Evolutionary conservation across 2,329 filamentous ascomycete species (phyloP).

Genomic region (Pseudogymnoascus sp.): DNA sequence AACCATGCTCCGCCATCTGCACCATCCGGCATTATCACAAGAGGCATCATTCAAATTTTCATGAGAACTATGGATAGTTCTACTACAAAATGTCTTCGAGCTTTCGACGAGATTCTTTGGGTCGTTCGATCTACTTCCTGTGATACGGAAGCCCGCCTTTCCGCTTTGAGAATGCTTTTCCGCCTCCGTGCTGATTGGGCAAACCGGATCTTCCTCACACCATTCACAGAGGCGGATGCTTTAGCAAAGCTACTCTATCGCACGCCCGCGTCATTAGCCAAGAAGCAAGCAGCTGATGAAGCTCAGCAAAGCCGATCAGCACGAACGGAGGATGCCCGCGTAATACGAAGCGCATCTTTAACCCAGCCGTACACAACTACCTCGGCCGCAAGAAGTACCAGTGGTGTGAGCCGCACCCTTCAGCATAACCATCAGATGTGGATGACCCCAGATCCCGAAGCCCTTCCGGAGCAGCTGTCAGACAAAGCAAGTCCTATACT

Average conservation of each 20-base stretch:
- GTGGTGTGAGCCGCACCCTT: constrained; percentile 23
- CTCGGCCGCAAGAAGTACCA: constrained; percentile 27
- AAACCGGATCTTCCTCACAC: constrained; percentile 63
- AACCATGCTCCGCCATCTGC: constrained; percentile 32
- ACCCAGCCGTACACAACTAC: constrained; percentile 23
- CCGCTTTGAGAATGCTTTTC: constrained; percentile 70
- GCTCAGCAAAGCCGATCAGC: constrained; percentile 32
- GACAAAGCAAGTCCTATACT: constrained; percentile 28
- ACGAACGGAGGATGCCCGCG: constrained; percentile 31
- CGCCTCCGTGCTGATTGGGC: constrained; percentile 75
- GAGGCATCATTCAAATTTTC: constrained; percentile 67
- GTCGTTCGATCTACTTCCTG: constrained; percentile 52
- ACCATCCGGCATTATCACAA: constrained; percentile 61
- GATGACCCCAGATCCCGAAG: constrained; percentile 48
- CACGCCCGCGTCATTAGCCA: constrained; percentile 42
- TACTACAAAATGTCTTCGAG: constrained; percentile 51
- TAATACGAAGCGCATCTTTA: constrained; percentile 28
- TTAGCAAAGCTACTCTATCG: constrained; percentile 66
- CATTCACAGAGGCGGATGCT: constrained; percentile 61
- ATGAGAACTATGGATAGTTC: constrained; percentile 61
- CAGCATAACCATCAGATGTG: constrained; percentile 45
- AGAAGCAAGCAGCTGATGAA: constrained; percentile 33
- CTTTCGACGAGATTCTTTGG: constrained; percentile 55
- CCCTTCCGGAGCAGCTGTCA: constrained; percentile 39
- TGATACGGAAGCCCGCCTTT: constrained; percentile 61